These are phyloP conservation scores for Tetramitus jugosus DNA, from an alignment of 208 protist genomes.

Conservation along the genomic window DNA sequence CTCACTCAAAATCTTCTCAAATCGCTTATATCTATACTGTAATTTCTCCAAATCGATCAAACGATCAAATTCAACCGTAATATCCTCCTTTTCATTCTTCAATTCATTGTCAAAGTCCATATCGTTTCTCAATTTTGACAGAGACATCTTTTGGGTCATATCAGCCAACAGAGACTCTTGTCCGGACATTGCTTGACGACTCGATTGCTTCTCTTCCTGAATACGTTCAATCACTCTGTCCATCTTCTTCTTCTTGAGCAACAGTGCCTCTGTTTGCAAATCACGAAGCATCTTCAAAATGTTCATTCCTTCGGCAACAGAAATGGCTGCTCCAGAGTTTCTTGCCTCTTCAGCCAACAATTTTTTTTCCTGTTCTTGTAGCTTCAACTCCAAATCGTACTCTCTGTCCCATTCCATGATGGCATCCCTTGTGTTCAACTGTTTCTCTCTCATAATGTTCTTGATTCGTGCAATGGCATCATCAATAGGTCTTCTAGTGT, in stretches of 20 bases:
- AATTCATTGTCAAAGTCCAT: not conserved
- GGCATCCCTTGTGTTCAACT: not conserved
- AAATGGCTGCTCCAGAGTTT: not conserved
- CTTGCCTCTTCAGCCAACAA: not conserved
- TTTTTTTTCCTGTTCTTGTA: not conserved
- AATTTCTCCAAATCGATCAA: not conserved
- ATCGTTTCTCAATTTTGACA: no score
- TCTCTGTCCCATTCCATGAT: not conserved
- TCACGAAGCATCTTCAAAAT: not conserved
- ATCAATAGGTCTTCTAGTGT: not conserved
- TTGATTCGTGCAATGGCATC: not conserved
- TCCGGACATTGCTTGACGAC: no score
- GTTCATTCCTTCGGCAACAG: not conserved
- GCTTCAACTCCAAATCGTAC: not conserved
- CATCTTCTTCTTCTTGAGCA: not conserved
- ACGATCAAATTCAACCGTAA: not conserved
- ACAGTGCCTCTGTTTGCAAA: not conserved
- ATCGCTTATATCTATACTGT: not conserved
- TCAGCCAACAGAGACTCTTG: no score
- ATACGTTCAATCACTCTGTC: not conserved
- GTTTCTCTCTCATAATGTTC: not conserved
- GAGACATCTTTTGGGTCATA: no score
- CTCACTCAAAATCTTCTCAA: not conserved
- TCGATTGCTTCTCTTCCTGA: not conserved
- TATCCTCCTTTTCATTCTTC: not conserved